phyloP scores from a whole-genome alignment of 2,329 filamentous ascomycete species.

The Delphinella strobiligena region DNA sequence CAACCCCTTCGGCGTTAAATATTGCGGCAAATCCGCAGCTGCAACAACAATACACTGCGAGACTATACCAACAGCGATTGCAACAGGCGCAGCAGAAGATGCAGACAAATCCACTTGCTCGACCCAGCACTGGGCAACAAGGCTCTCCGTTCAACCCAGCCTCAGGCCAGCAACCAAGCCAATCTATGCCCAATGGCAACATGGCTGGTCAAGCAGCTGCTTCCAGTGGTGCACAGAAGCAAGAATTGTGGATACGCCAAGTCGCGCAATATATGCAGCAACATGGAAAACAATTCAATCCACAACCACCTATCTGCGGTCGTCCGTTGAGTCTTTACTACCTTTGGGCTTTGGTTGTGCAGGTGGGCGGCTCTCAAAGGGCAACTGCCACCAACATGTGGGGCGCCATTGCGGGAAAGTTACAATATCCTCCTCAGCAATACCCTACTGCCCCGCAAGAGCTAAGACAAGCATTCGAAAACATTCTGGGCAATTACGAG shows the following conservation, averaged over 20 bases:
- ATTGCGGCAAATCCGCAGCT: slow-evolving; percentile 20
- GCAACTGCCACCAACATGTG: slow-evolving; percentile 61
- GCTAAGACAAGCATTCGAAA: slow-evolving; percentile 60
- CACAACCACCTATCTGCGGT: slow-evolving; percentile 60
- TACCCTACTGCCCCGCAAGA: slow-evolving; percentile 55
- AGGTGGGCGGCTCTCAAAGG: slow-evolving; percentile 63
- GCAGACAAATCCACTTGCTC: slow-evolving; percentile 22
- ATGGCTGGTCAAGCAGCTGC: slow-evolving; percentile 11
- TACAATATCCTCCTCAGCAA: slow-evolving; percentile 30
- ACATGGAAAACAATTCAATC: slow-evolving; percentile 61
- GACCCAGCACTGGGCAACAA: slow-evolving; percentile 11
- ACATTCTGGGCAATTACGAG: slow-evolving; percentile 68
- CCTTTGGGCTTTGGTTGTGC: slow-evolving; percentile 67
- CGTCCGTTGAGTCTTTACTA: slow-evolving; percentile 62
- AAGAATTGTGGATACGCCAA: slow-evolving; percentile 46
- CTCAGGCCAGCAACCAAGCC: slow-evolving; percentile 11
- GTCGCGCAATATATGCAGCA: slow-evolving; percentile 66
- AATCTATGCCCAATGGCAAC: slow-evolving; percentile 4
- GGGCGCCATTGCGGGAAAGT: slow-evolving; percentile 52
- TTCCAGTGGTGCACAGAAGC: slow-evolving; percentile 14
- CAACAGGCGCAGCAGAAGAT: slow-evolving; percentile 62
- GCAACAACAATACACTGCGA: slow-evolving; percentile 52
- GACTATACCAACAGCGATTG: slow-evolving; percentile 76
- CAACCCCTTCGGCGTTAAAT: slow-evolving; percentile 18
- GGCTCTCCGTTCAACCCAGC: slow-evolving; percentile 5